Conservation (phyloP, 2,329 filamentous ascomycete species). For the Xenosphaeropsis pyriputrescens region DNA sequence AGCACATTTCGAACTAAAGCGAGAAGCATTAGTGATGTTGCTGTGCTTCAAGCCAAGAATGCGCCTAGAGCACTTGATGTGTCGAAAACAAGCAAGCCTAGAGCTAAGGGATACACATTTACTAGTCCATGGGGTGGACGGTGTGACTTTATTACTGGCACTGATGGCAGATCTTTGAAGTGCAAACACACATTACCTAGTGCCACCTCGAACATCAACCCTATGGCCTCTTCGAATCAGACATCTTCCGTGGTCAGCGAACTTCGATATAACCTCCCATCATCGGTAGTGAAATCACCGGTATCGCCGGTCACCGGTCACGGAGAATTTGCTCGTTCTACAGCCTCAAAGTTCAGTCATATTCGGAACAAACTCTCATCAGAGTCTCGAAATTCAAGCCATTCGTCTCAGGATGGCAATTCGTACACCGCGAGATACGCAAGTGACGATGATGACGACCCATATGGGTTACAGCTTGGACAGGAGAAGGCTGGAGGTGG, state of each 20-base stretch:
- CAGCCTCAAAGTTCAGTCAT: slow-evolving; percentile 9
- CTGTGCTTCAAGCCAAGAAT: background rate
- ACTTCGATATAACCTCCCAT: slow-evolving; percentile 77
- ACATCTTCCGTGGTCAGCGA: slow-evolving; percentile 47
- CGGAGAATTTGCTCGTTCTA: slow-evolving; percentile 5
- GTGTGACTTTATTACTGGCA: slow-evolving; percentile 73
- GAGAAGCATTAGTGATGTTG: slow-evolving; percentile 7
- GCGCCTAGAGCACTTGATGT: background rate
- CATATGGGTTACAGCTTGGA: slow-evolving; percentile 62
- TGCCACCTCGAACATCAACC: slow-evolving; percentile 14
- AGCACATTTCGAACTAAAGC: slow-evolving; percentile 2
- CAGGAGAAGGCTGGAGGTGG: slow-evolving; percentile 78
- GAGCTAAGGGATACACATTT: slow-evolving; percentile 54
- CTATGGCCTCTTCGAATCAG: slow-evolving; percentile 5
- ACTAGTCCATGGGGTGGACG: slow-evolving; percentile 73
- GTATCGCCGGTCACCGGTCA: slow-evolving; percentile 8
- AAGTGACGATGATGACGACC: slow-evolving; percentile 17
- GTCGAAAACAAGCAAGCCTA: background rate
- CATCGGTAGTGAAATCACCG: slow-evolving; percentile 26
- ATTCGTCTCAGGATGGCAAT: slow-evolving; percentile 8
- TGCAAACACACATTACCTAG: slow-evolving; percentile 57
- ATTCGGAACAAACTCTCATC: slow-evolving; percentile 17
- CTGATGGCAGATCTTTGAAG: slow-evolving; percentile 58
- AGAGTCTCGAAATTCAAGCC: slow-evolving; percentile 10
- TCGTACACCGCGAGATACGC: slow-evolving; percentile 11